Evolutionary conservation across 306 rosid genomes (phyloP).

Genomic region (Hippophae tibetana): DNA sequence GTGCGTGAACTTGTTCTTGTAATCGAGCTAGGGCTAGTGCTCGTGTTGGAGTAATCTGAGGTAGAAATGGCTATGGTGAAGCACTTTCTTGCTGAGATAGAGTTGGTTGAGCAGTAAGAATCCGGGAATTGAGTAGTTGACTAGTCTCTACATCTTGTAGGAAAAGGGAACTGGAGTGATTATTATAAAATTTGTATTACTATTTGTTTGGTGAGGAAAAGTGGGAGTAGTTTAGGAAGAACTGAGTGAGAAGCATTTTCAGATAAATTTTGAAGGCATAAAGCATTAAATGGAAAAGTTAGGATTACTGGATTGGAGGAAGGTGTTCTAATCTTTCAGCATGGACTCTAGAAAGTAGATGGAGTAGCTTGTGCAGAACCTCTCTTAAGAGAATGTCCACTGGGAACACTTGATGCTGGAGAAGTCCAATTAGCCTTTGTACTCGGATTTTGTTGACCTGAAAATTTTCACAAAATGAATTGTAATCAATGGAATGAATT

Average conservation of each 20-base stretch:
- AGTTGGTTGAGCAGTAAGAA: background rate
- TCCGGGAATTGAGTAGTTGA: background rate
- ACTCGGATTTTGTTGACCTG: constrained; percentile 9
- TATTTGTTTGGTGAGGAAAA: background rate
- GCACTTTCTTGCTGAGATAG: background rate
- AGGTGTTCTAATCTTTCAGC: constrained; percentile 1
- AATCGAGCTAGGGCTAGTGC: no score
- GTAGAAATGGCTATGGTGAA: background rate
- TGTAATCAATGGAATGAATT: background rate
- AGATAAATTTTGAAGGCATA: constrained; percentile 2
- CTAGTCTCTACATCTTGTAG: background rate
- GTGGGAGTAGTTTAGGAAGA: background rate
- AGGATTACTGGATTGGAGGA: background rate
- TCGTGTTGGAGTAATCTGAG: background rate
- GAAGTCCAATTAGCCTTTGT: background rate
- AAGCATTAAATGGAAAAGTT: background rate
- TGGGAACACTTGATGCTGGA: background rate
- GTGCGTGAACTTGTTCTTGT: no score
- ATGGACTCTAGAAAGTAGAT: background rate
- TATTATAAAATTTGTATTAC: background rate
- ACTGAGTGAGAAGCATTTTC: background rate
- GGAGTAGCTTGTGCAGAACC: background rate
- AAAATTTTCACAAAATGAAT: constrained; percentile 3
- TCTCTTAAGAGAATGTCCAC: constrained; percentile 14
- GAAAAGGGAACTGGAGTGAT: no score